phyloP scores from a whole-genome alignment of 2,329 filamentous ascomycete species.

The Colletotrichum trifolii region DNA sequence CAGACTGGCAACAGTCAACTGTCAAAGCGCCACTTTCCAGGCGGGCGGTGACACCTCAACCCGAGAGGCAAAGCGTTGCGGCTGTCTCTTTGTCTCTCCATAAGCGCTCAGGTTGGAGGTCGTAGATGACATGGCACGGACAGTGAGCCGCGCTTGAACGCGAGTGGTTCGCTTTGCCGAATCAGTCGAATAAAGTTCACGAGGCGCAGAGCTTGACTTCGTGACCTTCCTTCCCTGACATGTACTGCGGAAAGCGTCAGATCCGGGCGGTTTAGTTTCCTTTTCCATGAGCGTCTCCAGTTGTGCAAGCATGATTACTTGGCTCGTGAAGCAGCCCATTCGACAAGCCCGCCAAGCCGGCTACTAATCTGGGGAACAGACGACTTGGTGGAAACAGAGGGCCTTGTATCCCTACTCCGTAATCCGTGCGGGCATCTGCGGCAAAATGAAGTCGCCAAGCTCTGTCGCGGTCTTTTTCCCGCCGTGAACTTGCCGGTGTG shows the following conservation, averaged over 20 bases:
- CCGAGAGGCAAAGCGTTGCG: constrained; percentile 19
- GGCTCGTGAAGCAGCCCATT: neutral
- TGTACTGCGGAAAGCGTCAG: no score
- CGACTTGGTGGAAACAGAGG: constrained; percentile 3
- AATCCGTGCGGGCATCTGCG: no score
- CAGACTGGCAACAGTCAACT: constrained; percentile 2
- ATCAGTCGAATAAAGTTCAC: no score
- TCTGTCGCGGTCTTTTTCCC: no score
- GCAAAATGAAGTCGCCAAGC: no score
- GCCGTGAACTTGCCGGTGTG: no score
- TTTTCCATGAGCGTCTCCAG: no score
- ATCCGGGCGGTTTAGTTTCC: no score
- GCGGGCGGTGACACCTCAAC: constrained; percentile 14
- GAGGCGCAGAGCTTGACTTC: neutral
- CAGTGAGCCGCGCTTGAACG: neutral
- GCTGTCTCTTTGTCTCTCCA: constrained; percentile 10
- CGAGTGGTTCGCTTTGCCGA: no score
- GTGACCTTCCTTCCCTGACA: no score
- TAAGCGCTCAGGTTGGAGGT: constrained; percentile 24
- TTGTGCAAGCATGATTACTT: neutral
- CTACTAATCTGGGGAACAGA: constrained; percentile 14
- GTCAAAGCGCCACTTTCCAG: constrained; percentile 20
- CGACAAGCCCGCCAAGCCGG: constrained; percentile 13
- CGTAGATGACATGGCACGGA: constrained; percentile 14
- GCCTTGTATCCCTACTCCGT: no score